Percentiles rank a stretch among this genome's conserved stretches.
Evolutionary conservation across 805 yeast genomes (phyloP).

Genomic region (Myxozyma vanderwaltii): DNA sequence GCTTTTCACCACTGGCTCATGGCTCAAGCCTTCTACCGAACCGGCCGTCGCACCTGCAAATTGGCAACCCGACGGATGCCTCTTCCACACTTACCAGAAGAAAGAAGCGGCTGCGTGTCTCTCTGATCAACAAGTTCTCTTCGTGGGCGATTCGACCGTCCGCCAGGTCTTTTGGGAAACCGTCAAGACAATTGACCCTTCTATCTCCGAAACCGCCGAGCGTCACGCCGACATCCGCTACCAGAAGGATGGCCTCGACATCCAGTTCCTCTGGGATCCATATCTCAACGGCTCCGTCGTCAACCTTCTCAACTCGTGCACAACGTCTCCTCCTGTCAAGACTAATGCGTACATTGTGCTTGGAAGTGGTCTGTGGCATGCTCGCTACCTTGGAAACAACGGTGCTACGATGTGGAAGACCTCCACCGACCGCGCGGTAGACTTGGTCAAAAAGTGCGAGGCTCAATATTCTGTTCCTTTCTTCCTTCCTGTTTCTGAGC

Average conservation of each 20-base stretch:
- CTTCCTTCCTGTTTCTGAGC: conserved; percentile 28
- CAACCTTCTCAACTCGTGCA: conserved; percentile 12
- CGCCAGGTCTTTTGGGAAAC: conserved; percentile 36
- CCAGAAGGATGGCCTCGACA: conserved; percentile 23
- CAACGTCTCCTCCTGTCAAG: conserved; percentile 5
- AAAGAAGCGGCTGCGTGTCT: conserved; percentile 31
- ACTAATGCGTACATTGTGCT: conserved; percentile 20
- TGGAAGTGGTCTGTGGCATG: conserved; percentile 33
- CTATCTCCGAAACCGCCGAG: conserved; percentile 28
- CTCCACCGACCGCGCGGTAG: conserved; percentile 20
- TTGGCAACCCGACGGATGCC: conserved; percentile 37
- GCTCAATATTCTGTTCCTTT: conserved; percentile 19
- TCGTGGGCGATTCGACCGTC: conserved; percentile 37
- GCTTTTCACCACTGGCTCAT: conserved; percentile 23
- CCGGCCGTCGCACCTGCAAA: conserved; percentile 21
- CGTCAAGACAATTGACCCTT: conserved; percentile 33
- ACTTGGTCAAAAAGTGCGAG: conserved; percentile 9
- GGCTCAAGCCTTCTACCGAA: conserved; percentile 15
- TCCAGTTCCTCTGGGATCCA: conserved; percentile 36
- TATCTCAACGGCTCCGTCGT: conserved; percentile 28
- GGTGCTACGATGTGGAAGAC: conserved; percentile 27
- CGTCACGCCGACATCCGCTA: conserved; percentile 28
- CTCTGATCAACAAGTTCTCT: conserved; percentile 28
- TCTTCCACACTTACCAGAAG: conserved; percentile 29
- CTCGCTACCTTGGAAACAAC: conserved; percentile 30